phyloP scores from a whole-genome alignment of 1,284 basidiomycete species.

The Fomitopsis schrenkii region DNA sequence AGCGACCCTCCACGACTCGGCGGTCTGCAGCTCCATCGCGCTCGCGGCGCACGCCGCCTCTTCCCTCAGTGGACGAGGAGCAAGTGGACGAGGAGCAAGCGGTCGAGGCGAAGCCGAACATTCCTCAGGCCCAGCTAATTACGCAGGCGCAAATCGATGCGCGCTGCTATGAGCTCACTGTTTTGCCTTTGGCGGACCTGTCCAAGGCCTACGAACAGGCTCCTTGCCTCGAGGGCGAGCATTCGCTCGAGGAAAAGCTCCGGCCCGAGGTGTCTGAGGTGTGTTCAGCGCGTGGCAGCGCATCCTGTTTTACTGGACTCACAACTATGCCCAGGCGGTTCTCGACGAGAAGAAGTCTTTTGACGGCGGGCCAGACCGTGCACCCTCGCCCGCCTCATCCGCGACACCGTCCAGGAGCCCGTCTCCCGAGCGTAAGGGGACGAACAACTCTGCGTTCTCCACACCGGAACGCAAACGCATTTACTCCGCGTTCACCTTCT shows the following conservation, averaged over 20 bases:
- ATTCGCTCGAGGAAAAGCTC: background rate
- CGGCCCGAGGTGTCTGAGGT: slow-evolving; percentile 1
- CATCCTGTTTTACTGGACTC: no score
- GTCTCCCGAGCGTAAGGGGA: slow-evolving; percentile 1
- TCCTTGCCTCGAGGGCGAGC: slow-evolving; percentile 10
- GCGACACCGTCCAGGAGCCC: slow-evolving; percentile 4
- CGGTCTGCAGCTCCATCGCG: slow-evolving; percentile 1
- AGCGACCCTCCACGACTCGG: background rate
- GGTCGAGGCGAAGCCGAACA: background rate
- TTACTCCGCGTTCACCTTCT: slow-evolving; percentile 74
- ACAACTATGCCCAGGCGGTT: background rate
- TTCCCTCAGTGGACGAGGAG: slow-evolving; percentile 46
- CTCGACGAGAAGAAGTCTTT: background rate
- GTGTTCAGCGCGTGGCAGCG: background rate
- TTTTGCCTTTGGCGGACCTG: slow-evolving; percentile 59
- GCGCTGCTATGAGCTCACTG: slow-evolving; percentile 60
- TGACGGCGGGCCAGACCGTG: background rate
- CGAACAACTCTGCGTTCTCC: slow-evolving; percentile 35
- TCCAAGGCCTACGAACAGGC: slow-evolving; percentile 46
- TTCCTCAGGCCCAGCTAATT: slow-evolving; percentile 6
- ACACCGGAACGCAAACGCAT: slow-evolving; percentile 69
- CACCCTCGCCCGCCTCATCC: slow-evolving; percentile 9
- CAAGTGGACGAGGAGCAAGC: slow-evolving; percentile 31
- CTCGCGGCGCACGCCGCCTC: slow-evolving; percentile 18
- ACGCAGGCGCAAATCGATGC: slow-evolving; percentile 41